A percentile compares a stretch with the other conserved stretches of the same genome.
Evolutionary conservation across 2,329 filamentous ascomycete species (phyloP).

Genomic region (Lachnellula subtilissima): DNA sequence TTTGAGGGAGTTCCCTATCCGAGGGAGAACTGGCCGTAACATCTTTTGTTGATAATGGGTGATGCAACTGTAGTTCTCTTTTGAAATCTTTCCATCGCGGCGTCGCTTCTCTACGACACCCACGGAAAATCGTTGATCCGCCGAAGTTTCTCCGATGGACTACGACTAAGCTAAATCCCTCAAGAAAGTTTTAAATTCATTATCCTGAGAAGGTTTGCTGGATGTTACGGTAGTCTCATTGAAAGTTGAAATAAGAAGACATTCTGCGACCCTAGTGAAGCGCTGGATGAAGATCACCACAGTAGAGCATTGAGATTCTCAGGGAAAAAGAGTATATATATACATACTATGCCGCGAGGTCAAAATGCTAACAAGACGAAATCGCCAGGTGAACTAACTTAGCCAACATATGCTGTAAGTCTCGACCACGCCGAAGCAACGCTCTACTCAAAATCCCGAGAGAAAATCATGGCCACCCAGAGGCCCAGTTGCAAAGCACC

Average conservation of each 20-base stretch:
- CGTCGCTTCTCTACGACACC: background rate
- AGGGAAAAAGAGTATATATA: conserved; percentile 59
- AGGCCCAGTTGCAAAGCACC: background rate
- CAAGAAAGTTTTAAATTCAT: conserved; percentile 18
- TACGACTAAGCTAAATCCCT: background rate
- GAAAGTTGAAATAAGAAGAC: conserved; percentile 7
- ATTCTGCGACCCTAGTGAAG: conserved; percentile 9
- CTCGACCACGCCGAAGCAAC: conserved; percentile 95
- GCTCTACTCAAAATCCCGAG: conserved; percentile 70
- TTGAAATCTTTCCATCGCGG: conserved; percentile 4
- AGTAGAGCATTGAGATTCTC: conserved; percentile 50
- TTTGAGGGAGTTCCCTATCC: conserved; percentile 21
- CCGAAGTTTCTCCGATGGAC: background rate
- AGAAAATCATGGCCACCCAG: conserved; percentile 59
- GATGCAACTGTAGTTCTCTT: conserved; percentile 7
- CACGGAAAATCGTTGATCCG: background rate
- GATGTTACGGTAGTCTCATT: conserved; percentile 13
- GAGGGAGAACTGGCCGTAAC: conserved; percentile 30
- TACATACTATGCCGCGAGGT: conserved; percentile 69
- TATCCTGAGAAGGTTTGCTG: background rate
- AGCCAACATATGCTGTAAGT: conserved; percentile 44
- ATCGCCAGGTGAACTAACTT: conserved; percentile 3
- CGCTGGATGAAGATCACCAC: conserved; percentile 46
- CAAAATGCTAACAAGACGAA: conserved; percentile 8
- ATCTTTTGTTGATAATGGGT: conserved; percentile 21